These are phyloP conservation scores for Prunus davidiana DNA, from an alignment of 306 rosid species.

Conservation along the genomic window DNA sequence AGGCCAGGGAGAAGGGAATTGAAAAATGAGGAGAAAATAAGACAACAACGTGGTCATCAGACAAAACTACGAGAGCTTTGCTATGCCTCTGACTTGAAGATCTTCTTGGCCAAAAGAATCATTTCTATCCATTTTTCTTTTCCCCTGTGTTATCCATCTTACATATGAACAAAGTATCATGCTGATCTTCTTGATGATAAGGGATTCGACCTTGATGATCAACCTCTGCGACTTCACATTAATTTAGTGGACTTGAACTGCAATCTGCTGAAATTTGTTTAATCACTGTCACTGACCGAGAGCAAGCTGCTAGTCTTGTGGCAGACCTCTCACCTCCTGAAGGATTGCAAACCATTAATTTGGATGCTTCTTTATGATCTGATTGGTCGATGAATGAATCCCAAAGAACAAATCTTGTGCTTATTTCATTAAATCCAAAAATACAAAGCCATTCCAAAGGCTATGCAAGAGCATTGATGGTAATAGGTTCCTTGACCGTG, in stretches of 20 bases:
- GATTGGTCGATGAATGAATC: constrained; percentile 22
- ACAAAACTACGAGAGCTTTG: constrained; percentile 16
- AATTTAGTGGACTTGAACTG: constrained; percentile 11
- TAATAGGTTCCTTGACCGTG: constrained; percentile 84
- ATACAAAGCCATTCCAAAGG: constrained; percentile 96
- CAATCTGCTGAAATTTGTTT: constrained; percentile 5
- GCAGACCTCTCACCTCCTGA: not conserved
- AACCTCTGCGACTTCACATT: not conserved
- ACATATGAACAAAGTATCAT: constrained; percentile 17
- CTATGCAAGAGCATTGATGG: constrained; percentile 97
- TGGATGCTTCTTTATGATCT: constrained; percentile 29
- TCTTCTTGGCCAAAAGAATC: constrained; percentile 14
- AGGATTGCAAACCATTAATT: constrained; percentile 2
- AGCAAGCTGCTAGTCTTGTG: constrained; percentile 1
- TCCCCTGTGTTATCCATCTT: constrained; percentile 8
- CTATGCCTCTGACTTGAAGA: constrained; percentile 12
- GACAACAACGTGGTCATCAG: not conserved
- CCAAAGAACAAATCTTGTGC: constrained; percentile 16
- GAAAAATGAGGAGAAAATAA: not conserved
- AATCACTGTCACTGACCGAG: not conserved
- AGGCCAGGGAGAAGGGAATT: not conserved
- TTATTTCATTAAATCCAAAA: constrained; percentile 78
- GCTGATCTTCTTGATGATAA: constrained; percentile 5
- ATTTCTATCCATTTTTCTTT: constrained; percentile 11
- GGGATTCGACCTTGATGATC: not conserved